A percentile compares a stretch with the other conserved stretches of the same genome.
phyloP scores from a whole-genome alignment of 164 flowering plant genomes.

The Berberis vulgaris region DNA sequence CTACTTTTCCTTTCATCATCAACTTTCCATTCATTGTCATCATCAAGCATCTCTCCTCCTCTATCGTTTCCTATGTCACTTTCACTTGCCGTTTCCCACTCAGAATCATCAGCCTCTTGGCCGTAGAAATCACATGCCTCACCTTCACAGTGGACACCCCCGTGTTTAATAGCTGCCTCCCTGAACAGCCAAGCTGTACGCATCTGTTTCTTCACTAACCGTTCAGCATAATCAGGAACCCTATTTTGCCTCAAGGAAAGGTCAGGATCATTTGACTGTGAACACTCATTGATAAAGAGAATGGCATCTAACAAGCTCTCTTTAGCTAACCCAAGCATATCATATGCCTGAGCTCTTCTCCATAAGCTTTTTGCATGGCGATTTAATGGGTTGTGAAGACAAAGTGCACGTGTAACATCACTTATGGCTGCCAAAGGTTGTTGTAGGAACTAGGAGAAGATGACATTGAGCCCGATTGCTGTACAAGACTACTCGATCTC shows the following conservation, averaged over 20 bases:
- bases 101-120: slow-evolving; percentile 83
- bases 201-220: slow-evolving; percentile 97
- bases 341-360: slow-evolving; percentile 99
- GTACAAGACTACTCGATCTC: slow-evolving; percentile 62
- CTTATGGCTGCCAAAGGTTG: slow-evolving; percentile 90
- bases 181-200: slow-evolving; percentile 96
- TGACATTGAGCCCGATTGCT: slow-evolving; percentile 97
- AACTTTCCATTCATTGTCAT: slow-evolving; percentile 59
- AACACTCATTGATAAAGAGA: slow-evolving; percentile 86
- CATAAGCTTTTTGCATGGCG: slow-evolving; percentile 97
- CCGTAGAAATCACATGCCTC: slow-evolving; percentile 57
- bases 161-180: slow-evolving; percentile 87
- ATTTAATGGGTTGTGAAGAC: slow-evolving; percentile 81
- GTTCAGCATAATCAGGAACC: slow-evolving; percentile 97
- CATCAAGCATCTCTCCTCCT: slow-evolving; percentile 53
- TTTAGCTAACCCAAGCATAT: slow-evolving; percentile 93
- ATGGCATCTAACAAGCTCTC: slow-evolving; percentile 98
- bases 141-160: slow-evolving; percentile 68
- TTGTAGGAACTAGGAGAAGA: slow-evolving; percentile 53
- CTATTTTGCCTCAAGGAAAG: slow-evolving; percentile 78
- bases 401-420: slow-evolving; percentile 90
- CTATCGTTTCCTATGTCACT: slow-evolving; percentile 89
- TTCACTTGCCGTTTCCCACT: slow-evolving; percentile 99
- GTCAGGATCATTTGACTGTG: slow-evolving; percentile 89
- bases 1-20: slow-evolving; percentile 57